Evolutionary conservation across 352 stramenopile species (phyloP), one percentile per base, ranked within the genome.

Genomic region (Phytophthora crassamura): DNA sequence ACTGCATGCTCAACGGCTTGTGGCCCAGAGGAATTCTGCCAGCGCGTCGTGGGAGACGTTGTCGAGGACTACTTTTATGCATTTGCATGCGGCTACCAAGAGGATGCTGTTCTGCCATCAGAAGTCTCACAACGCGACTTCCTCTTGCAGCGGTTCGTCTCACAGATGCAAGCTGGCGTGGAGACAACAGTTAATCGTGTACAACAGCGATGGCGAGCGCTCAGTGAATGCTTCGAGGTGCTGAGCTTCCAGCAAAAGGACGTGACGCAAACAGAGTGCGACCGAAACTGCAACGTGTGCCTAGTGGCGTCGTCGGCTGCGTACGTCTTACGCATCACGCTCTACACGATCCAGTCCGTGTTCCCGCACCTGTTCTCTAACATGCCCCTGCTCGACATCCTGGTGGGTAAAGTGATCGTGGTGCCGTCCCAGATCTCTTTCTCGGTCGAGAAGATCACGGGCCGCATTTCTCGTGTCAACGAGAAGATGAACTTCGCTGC

Each of bases 401-500:
- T 65, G 20, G 43, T 69, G 3, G 53, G 38, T 1, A 46, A 39
- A 15, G 15, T 55, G 15, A 39, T 69, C 30, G 48, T 16, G 0
- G 61, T 64, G 18, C 38, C 15, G 8, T 52, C 45, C 7, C 20
- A 59, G 22, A 39, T 69, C 45, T 48, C 43, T 9, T 64, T 69
- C 32, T 55, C 32, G 28, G 25, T 65, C 30, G 61, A 64, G 15
- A 63, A 15, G 9, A 28, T 15, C 22, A 40, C 61, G 2, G 47
- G 46, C 2, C 20, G 22, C 5, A 50, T 59, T 32, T 30, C 43
- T 38, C 49, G 47, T 12, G n/a, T 69, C n/a, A 38, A 47, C n/a
- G 61, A 68, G 43, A 8, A 14, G n/a, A 69, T 64, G 53, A 33
- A 64, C 45, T 64, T 69, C 7, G n/a, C 6, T n/a, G 34, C 45